Percentiles rank a stretch among this genome's conserved stretches.
Evolutionary conservation across 768 basidiomycete species (phyloP).

Genomic region (Boletus patriciae): DNA sequence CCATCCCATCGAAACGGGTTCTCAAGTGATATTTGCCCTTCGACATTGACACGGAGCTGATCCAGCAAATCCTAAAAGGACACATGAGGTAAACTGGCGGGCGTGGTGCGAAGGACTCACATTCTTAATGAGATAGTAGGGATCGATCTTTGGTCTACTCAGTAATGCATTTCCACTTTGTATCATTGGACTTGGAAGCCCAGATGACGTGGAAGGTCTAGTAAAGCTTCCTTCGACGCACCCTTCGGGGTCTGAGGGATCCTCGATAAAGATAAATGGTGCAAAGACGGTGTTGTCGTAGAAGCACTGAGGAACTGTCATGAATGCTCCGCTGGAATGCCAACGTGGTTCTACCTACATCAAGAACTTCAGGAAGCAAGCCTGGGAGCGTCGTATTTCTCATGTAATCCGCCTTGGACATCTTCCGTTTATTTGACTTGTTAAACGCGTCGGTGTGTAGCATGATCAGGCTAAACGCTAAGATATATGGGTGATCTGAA

Average conservation of each 20-base stretch:
- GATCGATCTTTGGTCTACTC: conserved; percentile 75
- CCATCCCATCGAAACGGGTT: conserved; percentile 73
- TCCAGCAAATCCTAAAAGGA: conserved; percentile 57
- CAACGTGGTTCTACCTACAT: conserved; percentile 50
- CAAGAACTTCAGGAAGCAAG: conserved; percentile 76
- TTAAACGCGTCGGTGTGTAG: conserved; percentile 98
- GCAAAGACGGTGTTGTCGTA: conserved; percentile 97
- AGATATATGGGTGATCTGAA: conserved; percentile 89
- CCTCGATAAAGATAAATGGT: conserved; percentile 96
- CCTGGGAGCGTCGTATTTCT: conserved; percentile 90
- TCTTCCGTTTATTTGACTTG: conserved; percentile 95
- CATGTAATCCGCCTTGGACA: conserved; percentile 93
- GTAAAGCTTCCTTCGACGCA: conserved; percentile 41
- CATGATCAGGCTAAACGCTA: conserved; percentile 98
- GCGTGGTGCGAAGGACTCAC: conserved; percentile 41
- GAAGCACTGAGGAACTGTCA: conserved; percentile 60
- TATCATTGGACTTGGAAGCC: conserved; percentile 30
- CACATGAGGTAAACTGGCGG: conserved; percentile 7
- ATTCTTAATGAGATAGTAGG: conserved; percentile 86
- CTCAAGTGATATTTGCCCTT: conserved; percentile 52
- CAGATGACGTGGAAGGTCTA: conserved; percentile 39
- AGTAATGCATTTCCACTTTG: conserved; percentile 41
- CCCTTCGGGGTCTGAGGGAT: conserved; percentile 70
- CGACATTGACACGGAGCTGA: conserved; percentile 68
- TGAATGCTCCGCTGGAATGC: not conserved